Percentiles rank a stretch among this genome's conserved stretches.
Conservation (phyloP, 805 yeast genomes). For the Kodamaea laetipori region DNA sequence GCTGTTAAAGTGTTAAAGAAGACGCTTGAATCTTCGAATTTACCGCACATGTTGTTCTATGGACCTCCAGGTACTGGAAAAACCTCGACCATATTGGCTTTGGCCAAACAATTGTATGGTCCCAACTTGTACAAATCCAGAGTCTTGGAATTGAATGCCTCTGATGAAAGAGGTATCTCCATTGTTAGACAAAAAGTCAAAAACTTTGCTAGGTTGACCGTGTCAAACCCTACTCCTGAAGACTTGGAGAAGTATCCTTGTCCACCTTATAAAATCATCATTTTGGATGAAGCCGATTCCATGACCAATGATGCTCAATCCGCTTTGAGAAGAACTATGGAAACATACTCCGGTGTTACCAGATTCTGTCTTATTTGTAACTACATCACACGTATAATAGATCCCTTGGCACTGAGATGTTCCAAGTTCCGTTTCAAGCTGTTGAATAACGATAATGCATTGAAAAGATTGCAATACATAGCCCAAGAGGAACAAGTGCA, state of each 20-base stretch:
- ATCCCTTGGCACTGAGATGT: constrained; percentile 94
- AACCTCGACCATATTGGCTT: constrained; percentile 82
- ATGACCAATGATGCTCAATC: constrained; percentile 97
- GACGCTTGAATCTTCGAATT: constrained; percentile 75
- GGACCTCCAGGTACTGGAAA: constrained; percentile 96
- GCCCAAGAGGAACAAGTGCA: constrained; percentile 42
- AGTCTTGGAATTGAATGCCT: constrained; percentile 82
- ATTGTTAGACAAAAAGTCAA: constrained; percentile 85
- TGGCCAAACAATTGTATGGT: constrained; percentile 76
- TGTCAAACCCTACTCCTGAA: constrained; percentile 74
- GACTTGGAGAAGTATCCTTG: constrained; percentile 82
- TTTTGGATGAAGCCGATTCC: constrained; percentile 94
- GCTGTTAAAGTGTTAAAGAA: constrained; percentile 81
- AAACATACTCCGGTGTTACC: constrained; percentile 81
- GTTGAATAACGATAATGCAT: constrained; percentile 69
- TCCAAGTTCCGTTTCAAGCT: constrained; percentile 90
- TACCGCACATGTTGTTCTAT: constrained; percentile 89
- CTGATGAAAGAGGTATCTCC: constrained; percentile 88
- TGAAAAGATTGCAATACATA: constrained; percentile 64
- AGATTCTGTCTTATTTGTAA: constrained; percentile 95
- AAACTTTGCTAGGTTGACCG: constrained; percentile 81
- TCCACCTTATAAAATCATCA: constrained; percentile 93
- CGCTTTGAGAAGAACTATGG: constrained; percentile 93
- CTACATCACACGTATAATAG: constrained; percentile 94
- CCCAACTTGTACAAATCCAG: constrained; percentile 67